A percentile compares a stretch with the other conserved stretches of the same genome.
phyloP scores from a whole-genome alignment of 164 flowering plant genomes.

The Dillenia suffruticosa region DNA sequence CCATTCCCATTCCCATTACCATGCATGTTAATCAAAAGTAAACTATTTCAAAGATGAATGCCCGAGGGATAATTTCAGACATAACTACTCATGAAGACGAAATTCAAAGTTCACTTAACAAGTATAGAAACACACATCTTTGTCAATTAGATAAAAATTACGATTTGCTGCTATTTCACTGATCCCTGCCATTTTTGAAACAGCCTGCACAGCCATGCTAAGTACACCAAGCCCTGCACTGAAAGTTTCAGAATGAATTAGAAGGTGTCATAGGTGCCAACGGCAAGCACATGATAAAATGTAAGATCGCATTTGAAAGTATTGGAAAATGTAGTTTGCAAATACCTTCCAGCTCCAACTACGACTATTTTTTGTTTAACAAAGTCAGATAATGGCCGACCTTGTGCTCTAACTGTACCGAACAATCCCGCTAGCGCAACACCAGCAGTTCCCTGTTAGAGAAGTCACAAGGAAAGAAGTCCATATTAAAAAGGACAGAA shows the following conservation, averaged over 20 bases:
- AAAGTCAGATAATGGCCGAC: constrained; percentile 79
- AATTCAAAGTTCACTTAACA: neutral
- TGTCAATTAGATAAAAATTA: constrained; percentile 79
- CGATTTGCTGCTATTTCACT: constrained; percentile 30
- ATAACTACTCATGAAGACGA: no score
- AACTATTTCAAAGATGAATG: no score
- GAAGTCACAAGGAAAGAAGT: constrained; percentile 5
- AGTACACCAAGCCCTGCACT: constrained; percentile 99
- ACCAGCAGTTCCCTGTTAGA: constrained; percentile 94
- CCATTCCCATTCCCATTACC: no score
- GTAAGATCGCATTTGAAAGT: neutral
- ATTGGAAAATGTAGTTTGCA: neutral
- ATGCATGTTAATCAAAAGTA: no score
- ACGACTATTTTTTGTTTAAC: constrained; percentile 94
- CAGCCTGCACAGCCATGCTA: constrained; percentile 73
- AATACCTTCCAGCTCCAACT: constrained; percentile 98
- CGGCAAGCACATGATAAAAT: constrained; percentile 3
- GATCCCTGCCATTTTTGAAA: constrained; percentile 58
- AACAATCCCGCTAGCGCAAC: constrained; percentile 96
- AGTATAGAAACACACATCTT: constrained; percentile 53
- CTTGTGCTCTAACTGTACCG: constrained; percentile 97
- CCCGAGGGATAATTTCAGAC: no score
- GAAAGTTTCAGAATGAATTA: constrained; percentile 26
- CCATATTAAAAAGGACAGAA: constrained; percentile 1
- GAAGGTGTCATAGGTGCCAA: constrained; percentile 7